A percentile compares a stretch with the other conserved stretches of the same genome.
These are phyloP conservation scores for Crepidotus variabilis DNA, from an alignment of 768 basidiomycete genomes.

Conservation along the genomic window DNA sequence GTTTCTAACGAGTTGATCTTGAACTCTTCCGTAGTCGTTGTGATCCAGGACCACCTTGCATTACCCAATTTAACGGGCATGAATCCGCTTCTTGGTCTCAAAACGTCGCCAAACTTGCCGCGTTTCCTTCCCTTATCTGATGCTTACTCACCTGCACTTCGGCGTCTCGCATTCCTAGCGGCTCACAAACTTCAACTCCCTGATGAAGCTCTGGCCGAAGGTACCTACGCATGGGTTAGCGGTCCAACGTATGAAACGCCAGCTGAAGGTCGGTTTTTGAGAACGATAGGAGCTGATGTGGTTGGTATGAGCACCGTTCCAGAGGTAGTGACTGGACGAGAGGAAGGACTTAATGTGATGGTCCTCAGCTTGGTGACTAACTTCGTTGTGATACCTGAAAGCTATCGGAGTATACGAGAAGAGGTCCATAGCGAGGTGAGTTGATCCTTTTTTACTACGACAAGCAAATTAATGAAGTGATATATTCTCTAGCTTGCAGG, in stretches of 20 bases:
- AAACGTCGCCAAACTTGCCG: conserved; percentile 50
- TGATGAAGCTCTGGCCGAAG: conserved; percentile 63
- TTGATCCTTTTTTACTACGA: conserved; percentile 2
- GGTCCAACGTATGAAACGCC: conserved; percentile 91
- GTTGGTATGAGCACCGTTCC: conserved; percentile 94
- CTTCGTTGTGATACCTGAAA: conserved; percentile 69
- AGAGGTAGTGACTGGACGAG: conserved; percentile 77
- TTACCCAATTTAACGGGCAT: conserved; percentile 72
- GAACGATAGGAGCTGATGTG: conserved; percentile 77
- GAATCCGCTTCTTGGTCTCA: conserved; percentile 78
- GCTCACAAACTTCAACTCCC: conserved; percentile 57
- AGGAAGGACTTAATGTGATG: conserved; percentile 71
- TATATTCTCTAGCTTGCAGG: conserved; percentile 53
- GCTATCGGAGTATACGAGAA: conserved; percentile 63
- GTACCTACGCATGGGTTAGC: conserved; percentile 86
- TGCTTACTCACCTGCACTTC: conserved; percentile 71
- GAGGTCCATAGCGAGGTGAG: conserved; percentile 77
- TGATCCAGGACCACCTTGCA: conserved; percentile 81
- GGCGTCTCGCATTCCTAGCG: conserved; percentile 71
- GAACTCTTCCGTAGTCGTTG: conserved; percentile 55
- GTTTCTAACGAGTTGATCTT: background rate
- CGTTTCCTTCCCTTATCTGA: conserved; percentile 85
- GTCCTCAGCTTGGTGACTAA: conserved; percentile 87
- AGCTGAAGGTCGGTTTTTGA: conserved; percentile 78
- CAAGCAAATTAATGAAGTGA: background rate